A percentile compares a stretch with the other conserved stretches of the same genome.
phyloP scores from a whole-genome alignment of 2,329 filamentous ascomycete species.

The Colletotrichum tropicicola region DNA sequence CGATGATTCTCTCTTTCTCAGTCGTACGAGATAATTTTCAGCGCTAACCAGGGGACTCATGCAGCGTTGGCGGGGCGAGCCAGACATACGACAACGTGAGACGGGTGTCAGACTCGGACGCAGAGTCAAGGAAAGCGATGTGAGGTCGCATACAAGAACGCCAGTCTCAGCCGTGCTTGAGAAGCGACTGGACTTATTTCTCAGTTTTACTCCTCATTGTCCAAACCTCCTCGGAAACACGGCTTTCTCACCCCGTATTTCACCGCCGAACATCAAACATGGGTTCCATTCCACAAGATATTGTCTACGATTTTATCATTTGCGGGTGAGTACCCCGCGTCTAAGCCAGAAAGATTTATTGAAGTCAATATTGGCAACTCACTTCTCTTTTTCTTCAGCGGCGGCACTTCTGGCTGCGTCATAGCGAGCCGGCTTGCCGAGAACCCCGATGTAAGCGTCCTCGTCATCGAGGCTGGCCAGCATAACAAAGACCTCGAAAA shows the following conservation, averaged over 20 bases:
- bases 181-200: too few relatives aligned
- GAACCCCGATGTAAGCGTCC: constrained; percentile 38
- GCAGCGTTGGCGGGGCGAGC: neutral
- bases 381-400: constrained; percentile 21
- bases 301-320: constrained; percentile 23
- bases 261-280: neutral
- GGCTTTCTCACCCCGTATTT: too few relatives aligned
- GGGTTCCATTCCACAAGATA: constrained; percentile 11
- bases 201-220: neutral
- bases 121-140: neutral
- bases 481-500: constrained; percentile 55
- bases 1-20: neutral
- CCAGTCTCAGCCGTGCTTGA: neutral
- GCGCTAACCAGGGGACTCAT: neutral
- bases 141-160: constrained; percentile 12
- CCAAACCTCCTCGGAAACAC: too few relatives aligned
- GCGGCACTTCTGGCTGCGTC: constrained; percentile 48
- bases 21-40: neutral
- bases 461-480: constrained; percentile 48
- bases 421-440: constrained; percentile 48
- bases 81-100: neutral
- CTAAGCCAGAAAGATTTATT: too few relatives aligned
- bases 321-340: constrained; percentile 12
- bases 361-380: neutral
- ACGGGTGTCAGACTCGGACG: neutral